These are phyloP conservation scores for Ceratocystis colombiana DNA, from an alignment of 2,329 filamentous ascomycete species.

Conservation along the genomic window DNA sequence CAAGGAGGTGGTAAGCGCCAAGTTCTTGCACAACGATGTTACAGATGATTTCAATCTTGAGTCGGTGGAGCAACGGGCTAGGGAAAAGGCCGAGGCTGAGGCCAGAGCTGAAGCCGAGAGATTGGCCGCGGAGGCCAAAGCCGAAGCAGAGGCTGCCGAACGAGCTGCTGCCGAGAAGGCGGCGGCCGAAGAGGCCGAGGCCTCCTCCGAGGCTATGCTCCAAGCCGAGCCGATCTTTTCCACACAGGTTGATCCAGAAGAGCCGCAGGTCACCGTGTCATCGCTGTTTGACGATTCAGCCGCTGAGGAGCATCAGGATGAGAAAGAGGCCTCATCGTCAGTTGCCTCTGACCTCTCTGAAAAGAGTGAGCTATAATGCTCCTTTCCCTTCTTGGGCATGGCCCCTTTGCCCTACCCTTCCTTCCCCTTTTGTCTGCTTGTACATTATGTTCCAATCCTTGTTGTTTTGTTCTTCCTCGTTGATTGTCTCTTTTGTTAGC, in stretches of 20 bases:
- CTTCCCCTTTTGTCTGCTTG: not conserved
- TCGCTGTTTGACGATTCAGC: slow-evolving; percentile 27
- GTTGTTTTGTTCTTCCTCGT: not conserved
- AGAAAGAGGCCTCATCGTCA: slow-evolving; percentile 29
- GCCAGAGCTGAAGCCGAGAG: slow-evolving; percentile 24
- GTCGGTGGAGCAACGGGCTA: slow-evolving; percentile 48
- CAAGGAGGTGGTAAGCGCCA: slow-evolving; percentile 77
- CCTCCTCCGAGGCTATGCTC: no score
- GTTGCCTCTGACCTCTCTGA: slow-evolving; percentile 23
- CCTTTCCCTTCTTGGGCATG: not conserved
- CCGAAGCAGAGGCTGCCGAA: slow-evolving; percentile 4
- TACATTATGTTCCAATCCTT: not conserved
- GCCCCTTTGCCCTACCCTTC: not conserved
- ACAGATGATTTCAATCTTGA: slow-evolving; percentile 70
- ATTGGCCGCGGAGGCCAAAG: slow-evolving; percentile 24
- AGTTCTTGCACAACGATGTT: slow-evolving; percentile 63
- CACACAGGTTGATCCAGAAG: slow-evolving; percentile 27
- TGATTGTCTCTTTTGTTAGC: not conserved
- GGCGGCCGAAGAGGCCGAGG: not conserved
- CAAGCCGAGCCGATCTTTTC: slow-evolving; percentile 24
- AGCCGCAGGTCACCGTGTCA: slow-evolving; percentile 23
- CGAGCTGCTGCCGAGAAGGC: not conserved
- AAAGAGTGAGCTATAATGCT: slow-evolving; percentile 18
- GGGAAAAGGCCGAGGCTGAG: slow-evolving; percentile 35
- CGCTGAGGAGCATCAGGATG: slow-evolving; percentile 27